Evolutionary conservation across 139 green algal genomes (phyloP).

Genomic region (Bryopsis sp.): DNA sequence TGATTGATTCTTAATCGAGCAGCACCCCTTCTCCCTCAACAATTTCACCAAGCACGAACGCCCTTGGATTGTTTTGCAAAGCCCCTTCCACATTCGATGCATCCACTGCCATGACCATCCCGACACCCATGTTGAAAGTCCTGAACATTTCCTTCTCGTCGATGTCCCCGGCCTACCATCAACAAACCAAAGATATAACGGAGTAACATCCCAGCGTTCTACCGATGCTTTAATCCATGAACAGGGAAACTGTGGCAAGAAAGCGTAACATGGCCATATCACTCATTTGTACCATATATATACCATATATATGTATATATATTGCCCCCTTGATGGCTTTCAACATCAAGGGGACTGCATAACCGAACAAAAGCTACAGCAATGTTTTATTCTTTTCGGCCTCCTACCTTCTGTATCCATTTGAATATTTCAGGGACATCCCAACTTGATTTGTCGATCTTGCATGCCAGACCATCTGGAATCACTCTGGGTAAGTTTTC

Average conservation of each 20-base stretch:
- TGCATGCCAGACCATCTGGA: slow-evolving; percentile 67
- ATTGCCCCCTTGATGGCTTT: no score
- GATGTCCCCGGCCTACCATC: slow-evolving; percentile 46
- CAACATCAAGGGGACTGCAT: no score
- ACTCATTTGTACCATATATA: no score
- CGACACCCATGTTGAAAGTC: slow-evolving; percentile 98
- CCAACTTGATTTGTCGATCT: slow-evolving; percentile 58
- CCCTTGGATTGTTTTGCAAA: slow-evolving; percentile 27
- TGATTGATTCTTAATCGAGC: slow-evolving; percentile 31
- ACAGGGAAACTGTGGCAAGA: no score
- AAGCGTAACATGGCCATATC: no score
- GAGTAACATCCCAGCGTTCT: no score
- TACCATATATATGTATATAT: no score
- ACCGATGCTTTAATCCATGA: no score
- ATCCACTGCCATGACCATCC: slow-evolving; percentile 79
- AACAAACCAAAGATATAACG: slow-evolving; percentile 48
- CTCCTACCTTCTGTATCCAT: slow-evolving; percentile 60
- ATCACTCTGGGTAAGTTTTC: slow-evolving; percentile 95
- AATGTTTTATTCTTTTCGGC: neutral
- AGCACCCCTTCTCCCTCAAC: slow-evolving; percentile 44
- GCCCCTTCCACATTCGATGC: slow-evolving; percentile 35
- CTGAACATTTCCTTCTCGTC: slow-evolving; percentile 82
- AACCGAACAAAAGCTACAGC: neutral
- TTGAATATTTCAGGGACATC: slow-evolving; percentile 52
- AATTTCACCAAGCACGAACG: slow-evolving; percentile 46